phyloP scores from a whole-genome alignment of 2,329 filamentous ascomycete species.

The Xylariaceae sp. region DNA sequence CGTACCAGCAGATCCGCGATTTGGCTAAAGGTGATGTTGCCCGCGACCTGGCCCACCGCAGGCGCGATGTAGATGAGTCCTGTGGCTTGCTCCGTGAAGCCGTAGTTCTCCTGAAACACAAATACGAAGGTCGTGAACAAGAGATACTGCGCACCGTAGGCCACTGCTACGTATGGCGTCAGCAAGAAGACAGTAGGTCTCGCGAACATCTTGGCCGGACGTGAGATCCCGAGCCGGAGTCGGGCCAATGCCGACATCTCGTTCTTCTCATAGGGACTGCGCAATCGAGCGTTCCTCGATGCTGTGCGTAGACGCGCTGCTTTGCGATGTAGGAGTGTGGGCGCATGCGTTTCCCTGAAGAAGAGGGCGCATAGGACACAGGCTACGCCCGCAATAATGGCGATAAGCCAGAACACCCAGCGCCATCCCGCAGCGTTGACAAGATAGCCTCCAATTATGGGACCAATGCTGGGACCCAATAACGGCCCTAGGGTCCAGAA shows the following conservation, averaged over 20 bases:
- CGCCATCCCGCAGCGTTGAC: conserved; percentile 41
- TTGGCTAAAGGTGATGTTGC: conserved; percentile 1
- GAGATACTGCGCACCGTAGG: conserved; percentile 54
- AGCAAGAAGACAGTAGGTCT: conserved; percentile 37
- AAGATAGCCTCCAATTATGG: conserved; percentile 38
- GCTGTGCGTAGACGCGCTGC: conserved; percentile 38
- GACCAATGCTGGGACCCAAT: conserved; percentile 46
- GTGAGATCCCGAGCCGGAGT: conserved; percentile 39
- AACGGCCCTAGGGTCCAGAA: conserved; percentile 46
- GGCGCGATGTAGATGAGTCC: conserved; percentile 56
- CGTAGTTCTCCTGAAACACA: conserved; percentile 35
- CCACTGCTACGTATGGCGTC: conserved; percentile 52
- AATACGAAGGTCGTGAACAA: conserved; percentile 52
- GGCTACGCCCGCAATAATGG: conserved; percentile 27
- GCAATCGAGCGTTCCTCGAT: conserved; percentile 32
- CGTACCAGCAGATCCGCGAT: conserved; percentile 1
- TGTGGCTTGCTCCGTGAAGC: conserved; percentile 38
- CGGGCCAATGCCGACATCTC: conserved; percentile 32
- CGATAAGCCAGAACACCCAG: conserved; percentile 48
- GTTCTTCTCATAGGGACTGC: conserved; percentile 38
- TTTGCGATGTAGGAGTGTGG: conserved; percentile 39
- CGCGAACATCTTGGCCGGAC: conserved; percentile 50
- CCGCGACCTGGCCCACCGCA: conserved; percentile 45
- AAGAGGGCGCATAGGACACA: conserved; percentile 8
- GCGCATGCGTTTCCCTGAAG: conserved; percentile 39